Evolutionary conservation across 345 rosid genomes (phyloP).

Genomic region (Xanthoceras sorbifolium): DNA sequence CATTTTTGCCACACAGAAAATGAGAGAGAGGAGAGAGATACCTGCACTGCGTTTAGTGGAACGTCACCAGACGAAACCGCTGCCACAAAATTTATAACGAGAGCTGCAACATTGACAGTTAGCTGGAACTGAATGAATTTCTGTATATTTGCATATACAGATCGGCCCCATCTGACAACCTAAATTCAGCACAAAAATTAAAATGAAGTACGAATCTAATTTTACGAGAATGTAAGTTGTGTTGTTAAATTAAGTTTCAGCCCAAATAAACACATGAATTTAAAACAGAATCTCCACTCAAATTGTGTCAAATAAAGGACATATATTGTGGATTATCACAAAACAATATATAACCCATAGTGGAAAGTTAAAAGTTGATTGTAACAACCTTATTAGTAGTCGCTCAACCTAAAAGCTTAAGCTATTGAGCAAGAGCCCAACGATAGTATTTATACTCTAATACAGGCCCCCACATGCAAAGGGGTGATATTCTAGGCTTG

Average conservation of each 20-base stretch:
- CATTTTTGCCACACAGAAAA: not conserved
- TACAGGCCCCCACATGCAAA: too few relatives aligned
- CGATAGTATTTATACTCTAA: too few relatives aligned
- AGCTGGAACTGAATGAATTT: slow-evolving; percentile 98
- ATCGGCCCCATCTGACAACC: slow-evolving; percentile 99
- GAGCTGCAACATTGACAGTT: slow-evolving; percentile 95
- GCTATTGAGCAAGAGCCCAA: too few relatives aligned
- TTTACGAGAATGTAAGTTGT: not conserved
- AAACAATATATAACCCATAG: not conserved
- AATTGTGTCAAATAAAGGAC: not conserved
- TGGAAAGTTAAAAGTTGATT: not conserved
- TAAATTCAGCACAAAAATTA: slow-evolving; percentile 26
- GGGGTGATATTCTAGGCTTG: too few relatives aligned
- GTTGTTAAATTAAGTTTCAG: not conserved
- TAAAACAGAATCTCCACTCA: not conserved
- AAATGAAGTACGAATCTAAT: too few relatives aligned
- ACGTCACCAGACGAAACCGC: slow-evolving; percentile 94
- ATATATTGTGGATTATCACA: not conserved
- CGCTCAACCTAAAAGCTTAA: too few relatives aligned
- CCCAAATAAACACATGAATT: not conserved
- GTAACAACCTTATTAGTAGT: not conserved
- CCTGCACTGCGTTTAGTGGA: slow-evolving; percentile 98
- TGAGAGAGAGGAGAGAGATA: slow-evolving; percentile 24
- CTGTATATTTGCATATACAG: slow-evolving; percentile 98
- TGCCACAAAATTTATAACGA: slow-evolving; percentile 87